Percentiles rank a stretch among this genome's conserved stretches.
phyloP scores from a whole-genome alignment of 306 rosid genomes.

The Medicago ruthenica region DNA sequence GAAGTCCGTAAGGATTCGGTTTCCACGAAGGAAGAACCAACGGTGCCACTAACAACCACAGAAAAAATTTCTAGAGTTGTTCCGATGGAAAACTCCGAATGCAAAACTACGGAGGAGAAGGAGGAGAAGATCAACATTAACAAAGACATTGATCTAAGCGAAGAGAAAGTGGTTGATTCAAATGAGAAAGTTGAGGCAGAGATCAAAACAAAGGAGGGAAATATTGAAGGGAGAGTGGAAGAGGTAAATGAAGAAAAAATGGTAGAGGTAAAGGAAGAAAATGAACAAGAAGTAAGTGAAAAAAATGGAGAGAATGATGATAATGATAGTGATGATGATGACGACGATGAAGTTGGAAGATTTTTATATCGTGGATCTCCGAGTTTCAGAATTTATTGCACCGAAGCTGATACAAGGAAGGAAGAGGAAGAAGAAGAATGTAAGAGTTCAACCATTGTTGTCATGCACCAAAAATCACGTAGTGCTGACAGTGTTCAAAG shows the following conservation, averaged over 20 bases:
- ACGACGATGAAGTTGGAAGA: constrained; percentile 20
- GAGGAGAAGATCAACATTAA: neutral
- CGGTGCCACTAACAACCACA: neutral
- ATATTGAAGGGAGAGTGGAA: neutral
- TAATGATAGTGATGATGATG: neutral
- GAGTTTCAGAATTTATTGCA: constrained; percentile 80
- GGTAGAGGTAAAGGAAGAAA: neutral
- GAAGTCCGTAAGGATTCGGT: neutral
- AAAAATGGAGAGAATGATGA: neutral
- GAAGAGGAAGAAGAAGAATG: constrained; percentile 32
- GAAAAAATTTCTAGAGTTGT: constrained; percentile 40
- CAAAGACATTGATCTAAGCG: neutral
- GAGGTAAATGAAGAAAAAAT: neutral
- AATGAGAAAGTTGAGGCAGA: neutral
- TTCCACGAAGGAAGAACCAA: constrained; percentile 14
- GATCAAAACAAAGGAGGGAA: neutral
- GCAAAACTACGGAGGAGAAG: neutral
- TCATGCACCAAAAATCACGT: constrained; percentile 36
- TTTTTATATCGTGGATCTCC: constrained; percentile 63
- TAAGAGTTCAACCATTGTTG: constrained; percentile 34
- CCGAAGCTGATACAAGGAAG: constrained; percentile 33
- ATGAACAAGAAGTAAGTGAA: constrained; percentile 17
- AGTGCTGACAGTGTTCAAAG: constrained; percentile 45
- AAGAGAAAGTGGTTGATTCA: constrained; percentile 5
- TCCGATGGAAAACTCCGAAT: constrained; percentile 33